These are phyloP conservation scores for Raphanus raphanistrum DNA, from an alignment of 345 rosid genomes.

Conservation along the genomic window DNA sequence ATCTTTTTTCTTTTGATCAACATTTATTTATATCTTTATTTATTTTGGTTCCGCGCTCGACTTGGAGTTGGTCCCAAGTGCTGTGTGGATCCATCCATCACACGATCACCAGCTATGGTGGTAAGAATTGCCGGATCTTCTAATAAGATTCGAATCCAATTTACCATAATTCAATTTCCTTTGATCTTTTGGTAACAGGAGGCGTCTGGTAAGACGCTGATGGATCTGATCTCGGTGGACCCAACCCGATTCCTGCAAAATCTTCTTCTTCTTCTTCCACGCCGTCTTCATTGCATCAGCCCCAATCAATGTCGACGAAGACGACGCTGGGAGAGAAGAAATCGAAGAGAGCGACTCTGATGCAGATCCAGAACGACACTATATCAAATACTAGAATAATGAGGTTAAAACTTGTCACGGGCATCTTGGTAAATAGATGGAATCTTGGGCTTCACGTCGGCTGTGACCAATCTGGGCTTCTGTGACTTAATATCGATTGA, in stretches of 20 bases:
- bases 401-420: too few relatives aligned
- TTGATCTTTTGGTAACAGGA: slow-evolving; percentile 47
- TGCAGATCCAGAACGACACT: slow-evolving; percentile 95
- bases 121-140: slow-evolving; percentile 31
- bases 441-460: too few relatives aligned
- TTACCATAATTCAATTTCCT: not conserved
- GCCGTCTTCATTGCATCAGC: slow-evolving; percentile 30
- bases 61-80: too few relatives aligned
- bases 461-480: too few relatives aligned
- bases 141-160: not conserved
- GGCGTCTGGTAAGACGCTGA: slow-evolving; percentile 83
- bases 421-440: too few relatives aligned
- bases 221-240: slow-evolving; percentile 98
- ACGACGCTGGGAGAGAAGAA: slow-evolving; percentile 73
- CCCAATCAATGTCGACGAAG: slow-evolving; percentile 49
- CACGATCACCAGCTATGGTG: slow-evolving; percentile 32
- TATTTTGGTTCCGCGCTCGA: too few relatives aligned
- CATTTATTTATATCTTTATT: too few relatives aligned
- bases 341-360: slow-evolving; percentile 71
- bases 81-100: too few relatives aligned
- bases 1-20: too few relatives aligned
- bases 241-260: slow-evolving; percentile 57
- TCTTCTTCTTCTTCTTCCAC: slow-evolving; percentile 45
- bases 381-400: too few relatives aligned
- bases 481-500: too few relatives aligned